Conservation (phyloP, 1,139 yeast species). For the Arxiozyma slooffiae region DNA sequence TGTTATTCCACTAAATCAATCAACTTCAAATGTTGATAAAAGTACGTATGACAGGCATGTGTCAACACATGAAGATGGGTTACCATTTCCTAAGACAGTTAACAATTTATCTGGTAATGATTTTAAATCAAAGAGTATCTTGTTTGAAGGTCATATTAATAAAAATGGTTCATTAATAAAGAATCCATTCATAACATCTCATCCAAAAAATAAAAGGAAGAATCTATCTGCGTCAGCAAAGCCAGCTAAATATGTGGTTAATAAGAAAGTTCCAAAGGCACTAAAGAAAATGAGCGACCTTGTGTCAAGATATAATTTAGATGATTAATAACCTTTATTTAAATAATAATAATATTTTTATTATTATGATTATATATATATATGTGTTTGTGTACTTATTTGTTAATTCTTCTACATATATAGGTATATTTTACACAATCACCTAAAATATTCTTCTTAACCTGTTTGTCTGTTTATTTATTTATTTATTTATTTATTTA, state of each 20-base stretch:
- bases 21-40: not conserved
- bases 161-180: not conserved
- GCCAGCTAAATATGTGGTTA: not conserved
- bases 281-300: conserved; percentile 21
- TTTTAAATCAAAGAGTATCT: too few species aligned
- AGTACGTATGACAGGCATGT: not conserved
- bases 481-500: conserved; percentile 1
- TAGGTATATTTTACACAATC: too few species aligned
- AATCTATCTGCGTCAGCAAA: not conserved
- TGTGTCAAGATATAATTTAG: conserved; percentile 21
- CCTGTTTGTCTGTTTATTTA: too few species aligned
- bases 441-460: too few species aligned
- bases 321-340: conserved; percentile 3
- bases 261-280: conserved; percentile 18
- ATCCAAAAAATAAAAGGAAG: not conserved
- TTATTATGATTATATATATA: conserved; percentile 2
- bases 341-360: not conserved
- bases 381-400: not conserved
- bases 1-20: not conserved
- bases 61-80: not conserved
- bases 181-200: not conserved
- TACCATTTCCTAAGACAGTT: not conserved
- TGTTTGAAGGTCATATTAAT: too few species aligned
- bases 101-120: too few species aligned
- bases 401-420: not conserved